phyloP scores from a whole-genome alignment of 1,139 yeast species.

The Candida albicans region DNA sequence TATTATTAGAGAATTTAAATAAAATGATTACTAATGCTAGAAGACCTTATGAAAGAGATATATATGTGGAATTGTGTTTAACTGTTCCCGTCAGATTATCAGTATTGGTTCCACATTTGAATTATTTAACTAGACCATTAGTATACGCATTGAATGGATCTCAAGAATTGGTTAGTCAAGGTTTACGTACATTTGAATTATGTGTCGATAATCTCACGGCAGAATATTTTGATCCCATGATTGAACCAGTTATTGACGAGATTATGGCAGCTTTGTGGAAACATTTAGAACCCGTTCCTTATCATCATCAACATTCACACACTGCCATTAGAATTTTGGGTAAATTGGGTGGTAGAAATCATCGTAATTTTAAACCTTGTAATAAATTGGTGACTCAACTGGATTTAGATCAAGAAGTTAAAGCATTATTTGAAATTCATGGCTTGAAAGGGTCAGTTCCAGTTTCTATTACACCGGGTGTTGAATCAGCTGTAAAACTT shows the following conservation, averaged over 20 bases:
- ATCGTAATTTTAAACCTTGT: conserved; percentile 78
- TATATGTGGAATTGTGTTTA: conserved; percentile 89
- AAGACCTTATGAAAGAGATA: conserved; percentile 86
- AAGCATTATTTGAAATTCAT: conserved; percentile 67
- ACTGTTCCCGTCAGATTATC: conserved; percentile 95
- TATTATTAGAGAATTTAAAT: conserved; percentile 80
- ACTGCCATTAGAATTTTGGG: conserved; percentile 92
- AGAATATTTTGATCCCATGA: conserved; percentile 93
- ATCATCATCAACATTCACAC: conserved; percentile 90
- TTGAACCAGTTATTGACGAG: conserved; percentile 93
- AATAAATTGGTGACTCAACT: conserved; percentile 58
- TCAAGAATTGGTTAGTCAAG: conserved; percentile 91
- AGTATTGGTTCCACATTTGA: conserved; percentile 89
- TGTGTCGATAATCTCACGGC: conserved; percentile 97
- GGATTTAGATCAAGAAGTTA: conserved; percentile 64
- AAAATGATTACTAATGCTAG: conserved; percentile 80
- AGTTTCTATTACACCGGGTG: conserved; percentile 79
- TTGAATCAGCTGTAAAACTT: conserved; percentile 67
- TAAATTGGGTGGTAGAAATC: conserved; percentile 92
- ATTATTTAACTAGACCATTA: conserved; percentile 83
- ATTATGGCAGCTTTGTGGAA: conserved; percentile 93
- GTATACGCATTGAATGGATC: conserved; percentile 89
- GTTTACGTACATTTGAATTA: conserved; percentile 88
- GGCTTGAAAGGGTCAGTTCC: conserved; percentile 66
- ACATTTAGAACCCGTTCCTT: conserved; percentile 88